Percentiles rank a stretch among this genome's conserved stretches.
phyloP scores from a whole-genome alignment of 495 filamentous ascomycete genomes.

The Monascus purpureus region DNA sequence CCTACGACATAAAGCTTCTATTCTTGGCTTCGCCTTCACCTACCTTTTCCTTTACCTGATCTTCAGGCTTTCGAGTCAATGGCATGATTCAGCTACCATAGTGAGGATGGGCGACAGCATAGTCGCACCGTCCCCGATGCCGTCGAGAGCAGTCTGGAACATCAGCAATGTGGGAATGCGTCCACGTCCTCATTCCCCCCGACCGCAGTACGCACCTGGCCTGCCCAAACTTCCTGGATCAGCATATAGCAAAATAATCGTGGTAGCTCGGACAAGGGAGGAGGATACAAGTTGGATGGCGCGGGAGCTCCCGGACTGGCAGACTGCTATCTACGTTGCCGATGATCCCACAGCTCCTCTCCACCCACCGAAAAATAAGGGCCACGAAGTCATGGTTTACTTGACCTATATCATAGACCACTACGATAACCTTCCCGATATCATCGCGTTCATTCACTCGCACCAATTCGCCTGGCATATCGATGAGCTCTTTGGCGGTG shows the following conservation, averaged over 20 bases:
- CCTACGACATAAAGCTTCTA: constrained; percentile 21
- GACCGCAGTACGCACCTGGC: constrained; percentile 24
- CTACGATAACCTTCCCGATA: constrained; percentile 54
- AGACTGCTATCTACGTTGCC: constrained; percentile 49
- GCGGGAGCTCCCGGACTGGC: constrained; percentile 38
- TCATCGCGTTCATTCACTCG: constrained; percentile 56
- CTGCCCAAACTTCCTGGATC: constrained; percentile 25
- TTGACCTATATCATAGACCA: constrained; percentile 58
- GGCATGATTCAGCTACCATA: constrained; percentile 19
- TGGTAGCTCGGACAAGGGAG: constrained; percentile 39
- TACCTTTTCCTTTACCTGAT: constrained; percentile 16
- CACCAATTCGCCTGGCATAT: constrained; percentile 59
- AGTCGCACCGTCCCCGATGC: constrained; percentile 3
- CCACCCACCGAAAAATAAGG: constrained; percentile 59
- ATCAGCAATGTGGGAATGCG: constrained; percentile 7
- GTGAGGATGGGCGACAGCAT: constrained; percentile 24
- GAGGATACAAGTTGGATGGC: constrained; percentile 52
- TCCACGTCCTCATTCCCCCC: constrained; percentile 6
- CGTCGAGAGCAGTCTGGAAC: constrained; percentile 12
- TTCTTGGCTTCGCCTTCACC: constrained; percentile 25
- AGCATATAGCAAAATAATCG: constrained; percentile 36
- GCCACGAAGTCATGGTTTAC: constrained; percentile 66
- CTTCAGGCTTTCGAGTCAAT: constrained; percentile 19
- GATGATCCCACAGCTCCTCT: constrained; percentile 45
- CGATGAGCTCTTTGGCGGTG: constrained; percentile 33